Evolutionary conservation across 2,329 filamentous ascomycete species (phyloP).

Genomic region (Dothideomycetes sp.): DNA sequence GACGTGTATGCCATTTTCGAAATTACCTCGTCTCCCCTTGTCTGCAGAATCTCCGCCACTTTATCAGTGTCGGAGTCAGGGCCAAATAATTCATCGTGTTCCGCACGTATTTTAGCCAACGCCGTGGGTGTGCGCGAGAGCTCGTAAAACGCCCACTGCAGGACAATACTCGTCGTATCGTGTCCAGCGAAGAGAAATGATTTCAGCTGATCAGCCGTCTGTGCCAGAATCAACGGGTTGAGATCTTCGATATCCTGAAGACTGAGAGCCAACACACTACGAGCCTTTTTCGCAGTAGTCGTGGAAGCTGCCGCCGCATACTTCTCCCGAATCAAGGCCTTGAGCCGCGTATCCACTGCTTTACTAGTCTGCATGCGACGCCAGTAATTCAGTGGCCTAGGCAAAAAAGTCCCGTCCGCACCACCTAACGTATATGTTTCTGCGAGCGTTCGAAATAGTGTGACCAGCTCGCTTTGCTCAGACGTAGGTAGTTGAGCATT

Average conservation of each 20-base stretch:
- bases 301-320: not conserved
- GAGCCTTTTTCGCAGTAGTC: not conserved
- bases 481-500: not conserved
- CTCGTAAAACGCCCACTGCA: conserved; percentile 29
- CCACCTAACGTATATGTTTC: not conserved
- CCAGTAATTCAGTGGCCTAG: not conserved
- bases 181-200: conserved; percentile 32
- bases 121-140: conserved; percentile 24
- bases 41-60: conserved; percentile 3
- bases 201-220: conserved; percentile 13
- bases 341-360: not conserved
- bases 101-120: conserved; percentile 28
- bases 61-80: conserved; percentile 18
- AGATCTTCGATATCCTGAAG: not conserved
- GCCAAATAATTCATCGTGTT: conserved; percentile 44
- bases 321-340: not conserved
- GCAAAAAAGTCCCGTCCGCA: not conserved
- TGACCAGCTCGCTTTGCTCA: not conserved
- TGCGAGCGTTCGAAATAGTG: not conserved
- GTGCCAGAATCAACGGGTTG: not conserved
- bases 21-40: conserved; percentile 23
- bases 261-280: not conserved
- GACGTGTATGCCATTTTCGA: conserved; percentile 41
- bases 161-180: conserved; percentile 28
- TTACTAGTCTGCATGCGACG: not conserved